These are phyloP conservation scores for Vigna unguiculata DNA, from an alignment of 306 rosid genomes.

Conservation along the genomic window DNA sequence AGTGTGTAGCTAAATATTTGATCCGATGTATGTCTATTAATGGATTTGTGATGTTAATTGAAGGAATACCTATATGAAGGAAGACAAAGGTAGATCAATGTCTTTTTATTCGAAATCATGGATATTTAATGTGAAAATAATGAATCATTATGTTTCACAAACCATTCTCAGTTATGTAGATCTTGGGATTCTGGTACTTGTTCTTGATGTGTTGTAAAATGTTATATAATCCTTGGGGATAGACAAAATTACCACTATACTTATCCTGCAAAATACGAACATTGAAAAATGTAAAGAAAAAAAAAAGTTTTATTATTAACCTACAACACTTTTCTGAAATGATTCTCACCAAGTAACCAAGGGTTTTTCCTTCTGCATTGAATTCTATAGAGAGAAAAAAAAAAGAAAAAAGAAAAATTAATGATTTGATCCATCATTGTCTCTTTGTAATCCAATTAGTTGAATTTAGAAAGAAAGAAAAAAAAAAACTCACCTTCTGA, in stretches of 20 bases:
- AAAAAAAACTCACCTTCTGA: not conserved
- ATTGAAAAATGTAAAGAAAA: not conserved
- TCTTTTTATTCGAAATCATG: not conserved
- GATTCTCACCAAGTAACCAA: slow-evolving; percentile 50
- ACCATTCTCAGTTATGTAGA: slow-evolving; percentile 58
- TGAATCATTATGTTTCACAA: not conserved
- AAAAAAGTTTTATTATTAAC: not conserved
- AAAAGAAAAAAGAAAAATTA: not conserved
- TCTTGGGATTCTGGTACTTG: slow-evolving; percentile 40
- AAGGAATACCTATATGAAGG: not conserved
- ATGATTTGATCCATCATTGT: not conserved
- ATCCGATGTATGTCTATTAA: not conserved
- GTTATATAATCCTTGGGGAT: slow-evolving; percentile 45
- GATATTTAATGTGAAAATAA: not conserved
- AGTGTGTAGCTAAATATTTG: not conserved
- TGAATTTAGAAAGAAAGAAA: not conserved
- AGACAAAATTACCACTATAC: not conserved
- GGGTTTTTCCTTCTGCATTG: slow-evolving; percentile 25
- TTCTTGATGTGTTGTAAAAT: slow-evolving; percentile 35
- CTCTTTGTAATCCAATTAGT: not conserved
- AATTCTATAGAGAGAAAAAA: slow-evolving; percentile 8
- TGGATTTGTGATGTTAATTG: not conserved
- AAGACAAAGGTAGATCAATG: not conserved
- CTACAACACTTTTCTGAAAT: not conserved
- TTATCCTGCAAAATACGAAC: not conserved